Percentiles rank a stretch among this genome's conserved stretches.
phyloP scores from a whole-genome alignment of 164 flowering plant species.

The Nymphaea colorata region DNA sequence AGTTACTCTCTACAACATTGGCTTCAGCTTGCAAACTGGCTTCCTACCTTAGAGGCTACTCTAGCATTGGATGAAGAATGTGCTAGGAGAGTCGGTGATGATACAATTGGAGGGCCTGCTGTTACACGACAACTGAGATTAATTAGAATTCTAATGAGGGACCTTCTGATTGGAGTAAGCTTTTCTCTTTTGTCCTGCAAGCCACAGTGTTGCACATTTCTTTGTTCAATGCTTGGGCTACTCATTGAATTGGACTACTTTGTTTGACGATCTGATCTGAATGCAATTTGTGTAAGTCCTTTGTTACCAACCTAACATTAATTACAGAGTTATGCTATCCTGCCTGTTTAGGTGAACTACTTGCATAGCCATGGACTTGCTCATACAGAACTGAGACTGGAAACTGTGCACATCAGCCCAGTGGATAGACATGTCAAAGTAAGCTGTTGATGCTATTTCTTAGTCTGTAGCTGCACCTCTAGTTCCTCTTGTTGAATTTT shows the following conservation, averaged over 20 bases:
- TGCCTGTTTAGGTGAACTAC: conserved; percentile 63
- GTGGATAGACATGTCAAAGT: conserved; percentile 94
- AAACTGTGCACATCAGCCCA: conserved; percentile 91
- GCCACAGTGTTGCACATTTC: not conserved
- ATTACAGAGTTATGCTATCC: conserved; percentile 1
- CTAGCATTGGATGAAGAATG: conserved; percentile 88
- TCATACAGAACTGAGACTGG: conserved; percentile 91
- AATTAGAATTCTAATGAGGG: conserved; percentile 83
- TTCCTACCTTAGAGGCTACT: conserved; percentile 94
- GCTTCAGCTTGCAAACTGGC: conserved; percentile 96
- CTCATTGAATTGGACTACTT: not conserved
- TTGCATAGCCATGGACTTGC: conserved; percentile 99
- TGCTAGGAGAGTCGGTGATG: conserved; percentile 83
- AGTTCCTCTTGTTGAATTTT: too few relatives aligned
- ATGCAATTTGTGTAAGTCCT: not conserved
- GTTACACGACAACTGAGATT: conserved; percentile 68
- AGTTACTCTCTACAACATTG: conserved; percentile 93
- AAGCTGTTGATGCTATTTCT: conserved; percentile 9
- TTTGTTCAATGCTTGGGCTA: too few relatives aligned
- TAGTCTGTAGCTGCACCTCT: not conserved
- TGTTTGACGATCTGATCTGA: not conserved
- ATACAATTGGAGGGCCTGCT: conserved; percentile 85
- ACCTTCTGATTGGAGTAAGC: conserved; percentile 92
- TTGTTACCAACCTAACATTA: not conserved
- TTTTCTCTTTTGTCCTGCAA: conserved; percentile 1